Percentiles rank a stretch among this genome's conserved stretches.
phyloP scores from a whole-genome alignment of 1,284 basidiomycete genomes.

The Ustilago xerochloae region DNA sequence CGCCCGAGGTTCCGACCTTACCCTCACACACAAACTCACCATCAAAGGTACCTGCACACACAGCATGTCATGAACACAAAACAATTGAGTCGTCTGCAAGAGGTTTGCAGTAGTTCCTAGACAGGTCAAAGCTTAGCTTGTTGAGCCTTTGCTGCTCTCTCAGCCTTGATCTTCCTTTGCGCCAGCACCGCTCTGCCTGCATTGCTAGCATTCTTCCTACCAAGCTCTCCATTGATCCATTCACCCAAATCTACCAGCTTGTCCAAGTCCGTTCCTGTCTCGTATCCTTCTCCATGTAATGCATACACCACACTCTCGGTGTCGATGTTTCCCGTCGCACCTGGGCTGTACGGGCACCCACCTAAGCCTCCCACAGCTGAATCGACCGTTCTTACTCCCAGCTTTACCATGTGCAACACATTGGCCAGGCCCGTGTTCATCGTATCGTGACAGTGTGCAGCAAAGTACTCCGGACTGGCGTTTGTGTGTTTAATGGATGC shows the following conservation, averaged over 20 bases:
- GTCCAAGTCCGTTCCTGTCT: conserved; percentile 74
- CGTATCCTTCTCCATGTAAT: conserved; percentile 78
- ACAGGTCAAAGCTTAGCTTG: conserved; percentile 19
- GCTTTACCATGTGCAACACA: conserved; percentile 69
- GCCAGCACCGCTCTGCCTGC: conserved; percentile 54
- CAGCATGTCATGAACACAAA: background rate
- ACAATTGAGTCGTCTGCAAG: too few relatives aligned
- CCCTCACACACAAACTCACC: background rate
- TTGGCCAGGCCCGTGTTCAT: conserved; percentile 79
- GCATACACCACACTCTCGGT: conserved; percentile 82
- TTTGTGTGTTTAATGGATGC: conserved; percentile 72
- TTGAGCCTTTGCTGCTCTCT: conserved; percentile 17
- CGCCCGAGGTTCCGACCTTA: conserved; percentile 4
- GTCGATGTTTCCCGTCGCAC: conserved; percentile 70
- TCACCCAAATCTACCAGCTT: conserved; percentile 46
- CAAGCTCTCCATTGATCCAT: conserved; percentile 44
- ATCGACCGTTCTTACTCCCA: conserved; percentile 72
- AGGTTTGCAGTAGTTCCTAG: too few relatives aligned
- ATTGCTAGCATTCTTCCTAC: conserved; percentile 37
- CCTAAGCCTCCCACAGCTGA: conserved; percentile 85
- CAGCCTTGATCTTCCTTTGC: conserved; percentile 27
- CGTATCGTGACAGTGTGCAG: conserved; percentile 85
- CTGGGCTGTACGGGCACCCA: conserved; percentile 94
- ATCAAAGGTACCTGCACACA: too few relatives aligned
- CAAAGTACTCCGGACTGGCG: conserved; percentile 4